Evolutionary conservation across 2,329 filamentous ascomycete species (phyloP), one percentile per base, ranked within the genome.

Genomic region (Gnomoniopsis sp.): DNA sequence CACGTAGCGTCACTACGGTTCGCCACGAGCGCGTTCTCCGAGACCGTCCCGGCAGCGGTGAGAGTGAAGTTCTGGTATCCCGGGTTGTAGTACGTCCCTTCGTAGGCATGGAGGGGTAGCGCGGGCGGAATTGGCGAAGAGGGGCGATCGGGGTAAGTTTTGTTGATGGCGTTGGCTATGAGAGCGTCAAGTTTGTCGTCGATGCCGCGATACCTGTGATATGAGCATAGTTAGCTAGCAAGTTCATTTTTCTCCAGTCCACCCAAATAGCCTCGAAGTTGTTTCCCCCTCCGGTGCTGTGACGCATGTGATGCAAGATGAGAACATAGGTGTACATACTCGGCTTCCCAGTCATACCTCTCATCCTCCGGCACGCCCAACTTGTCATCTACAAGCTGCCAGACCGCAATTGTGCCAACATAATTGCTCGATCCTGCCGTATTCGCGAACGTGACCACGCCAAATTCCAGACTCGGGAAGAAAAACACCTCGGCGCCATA

Each of bases 401-500:
- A 79, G 14, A 71, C 62, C 22, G 78, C 51, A 11, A 68, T 65
- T 46, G 64, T 51, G 22, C 71, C 73, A 48, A 62, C 71, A 2
- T 61, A 60, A 49, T 76, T 77, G 2, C 74, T 74, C 3, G 72
- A 74, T 6, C 66, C 14, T 10, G 71, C 74, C 22, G 76, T 79
- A 56, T 83, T 84, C 1, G 65, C 74, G 60, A 81, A 67, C 17
- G 71, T 64, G 4, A 77, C 72, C 12, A 79, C 65, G 3, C 75
- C 77, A 60, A 72, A 81, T 6, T 73, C 68, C 21, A 74, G 57
- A 12, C 72, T 70, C 0, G 80, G 79, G 49, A 82, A 69, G 64
- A 79, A 77, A 51, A 72, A 71, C 26, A 81, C 68, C 38, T 74
- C 65, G 0, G 77, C 71, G 4, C 74, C 77, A 59, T 76, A 79